A percentile compares a stretch with the other conserved stretches of the same genome.
Conservation (phyloP, 768 basidiomycete genomes). For the Lentinula sp. region DNA sequence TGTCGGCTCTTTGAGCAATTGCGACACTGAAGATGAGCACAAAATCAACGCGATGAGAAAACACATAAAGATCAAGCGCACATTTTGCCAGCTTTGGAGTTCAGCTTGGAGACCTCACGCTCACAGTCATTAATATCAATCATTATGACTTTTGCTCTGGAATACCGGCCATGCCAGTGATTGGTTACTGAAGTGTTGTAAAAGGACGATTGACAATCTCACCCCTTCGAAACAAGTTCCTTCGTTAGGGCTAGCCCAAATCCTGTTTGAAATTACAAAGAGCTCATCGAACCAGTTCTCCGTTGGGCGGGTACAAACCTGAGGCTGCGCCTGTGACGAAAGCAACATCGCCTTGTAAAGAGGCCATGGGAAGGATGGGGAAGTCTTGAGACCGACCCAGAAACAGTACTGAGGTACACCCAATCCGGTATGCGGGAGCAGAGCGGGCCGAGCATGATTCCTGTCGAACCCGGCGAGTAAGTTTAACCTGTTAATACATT, state of each 20-base stretch:
- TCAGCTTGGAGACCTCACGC: constrained; percentile 12
- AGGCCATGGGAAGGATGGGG: neutral
- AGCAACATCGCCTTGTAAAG: constrained; percentile 5
- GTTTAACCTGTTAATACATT: too few relatives aligned
- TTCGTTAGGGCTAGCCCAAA: constrained; percentile 11
- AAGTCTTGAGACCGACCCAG: neutral
- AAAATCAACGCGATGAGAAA: neutral
- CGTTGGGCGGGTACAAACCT: constrained; percentile 1
- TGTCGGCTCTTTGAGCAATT: constrained; percentile 11
- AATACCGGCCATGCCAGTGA: too few relatives aligned
- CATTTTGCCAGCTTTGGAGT: constrained; percentile 12
- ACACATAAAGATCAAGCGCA: neutral
- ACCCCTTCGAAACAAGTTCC: constrained; percentile 13
- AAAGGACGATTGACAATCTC: neutral
- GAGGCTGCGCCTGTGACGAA: constrained; percentile 9
- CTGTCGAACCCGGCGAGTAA: too few relatives aligned
- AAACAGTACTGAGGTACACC: too few relatives aligned
- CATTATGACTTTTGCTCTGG: constrained; percentile 12
- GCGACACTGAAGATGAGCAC: constrained; percentile 7
- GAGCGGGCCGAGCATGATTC: too few relatives aligned
- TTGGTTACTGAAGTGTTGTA: too few relatives aligned
- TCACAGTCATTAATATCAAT: constrained; percentile 11
- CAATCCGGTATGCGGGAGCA: too few relatives aligned
- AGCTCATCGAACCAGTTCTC: neutral
- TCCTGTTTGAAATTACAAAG: constrained; percentile 4